Evolutionary conservation across 1,139 yeast species (phyloP).

Genomic region (Taphrina populina): DNA sequence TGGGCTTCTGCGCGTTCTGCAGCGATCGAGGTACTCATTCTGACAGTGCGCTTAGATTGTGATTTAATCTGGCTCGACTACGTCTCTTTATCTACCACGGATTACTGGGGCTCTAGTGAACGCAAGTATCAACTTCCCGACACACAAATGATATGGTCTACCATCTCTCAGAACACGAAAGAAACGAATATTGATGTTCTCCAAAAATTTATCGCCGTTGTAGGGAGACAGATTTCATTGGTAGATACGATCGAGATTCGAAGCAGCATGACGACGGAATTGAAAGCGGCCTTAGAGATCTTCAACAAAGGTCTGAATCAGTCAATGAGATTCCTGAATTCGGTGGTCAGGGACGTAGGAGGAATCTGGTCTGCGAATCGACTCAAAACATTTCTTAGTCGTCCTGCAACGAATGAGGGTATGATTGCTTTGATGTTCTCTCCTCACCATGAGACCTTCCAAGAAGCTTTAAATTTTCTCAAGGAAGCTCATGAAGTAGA

Average conservation of each 20-base stretch:
- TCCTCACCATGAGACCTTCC: conserved; percentile 44
- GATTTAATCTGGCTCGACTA: conserved; percentile 23
- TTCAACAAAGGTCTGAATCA: conserved; percentile 33
- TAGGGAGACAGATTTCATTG: conserved; percentile 21
- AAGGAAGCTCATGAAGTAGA: conserved; percentile 77
- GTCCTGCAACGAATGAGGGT: conserved; percentile 41
- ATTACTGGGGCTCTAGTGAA: conserved; percentile 39
- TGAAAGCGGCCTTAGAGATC: conserved; percentile 6
- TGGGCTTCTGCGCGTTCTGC: background rate
- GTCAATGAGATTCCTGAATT: conserved; percentile 37
- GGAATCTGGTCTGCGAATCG: conserved; percentile 43
- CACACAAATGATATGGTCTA: conserved; percentile 4
- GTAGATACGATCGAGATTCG: conserved; percentile 26
- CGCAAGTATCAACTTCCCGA: conserved; percentile 6
- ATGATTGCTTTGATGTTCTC: conserved; percentile 41
- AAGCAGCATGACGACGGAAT: conserved; percentile 16
- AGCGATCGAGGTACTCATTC: conserved; percentile 10
- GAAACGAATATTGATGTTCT: conserved; percentile 17
- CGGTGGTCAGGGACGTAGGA: conserved; percentile 49
- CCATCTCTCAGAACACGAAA: conserved; percentile 1
- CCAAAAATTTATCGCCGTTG: conserved; percentile 19
- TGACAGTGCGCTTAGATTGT: conserved; percentile 21
- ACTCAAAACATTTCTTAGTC: conserved; percentile 49
- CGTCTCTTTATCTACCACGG: conserved; percentile 42
- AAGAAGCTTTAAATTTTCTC: conserved; percentile 67